phyloP scores from a whole-genome alignment of 352 stramenopile genomes.

The Phytopythium boreale region DNA sequence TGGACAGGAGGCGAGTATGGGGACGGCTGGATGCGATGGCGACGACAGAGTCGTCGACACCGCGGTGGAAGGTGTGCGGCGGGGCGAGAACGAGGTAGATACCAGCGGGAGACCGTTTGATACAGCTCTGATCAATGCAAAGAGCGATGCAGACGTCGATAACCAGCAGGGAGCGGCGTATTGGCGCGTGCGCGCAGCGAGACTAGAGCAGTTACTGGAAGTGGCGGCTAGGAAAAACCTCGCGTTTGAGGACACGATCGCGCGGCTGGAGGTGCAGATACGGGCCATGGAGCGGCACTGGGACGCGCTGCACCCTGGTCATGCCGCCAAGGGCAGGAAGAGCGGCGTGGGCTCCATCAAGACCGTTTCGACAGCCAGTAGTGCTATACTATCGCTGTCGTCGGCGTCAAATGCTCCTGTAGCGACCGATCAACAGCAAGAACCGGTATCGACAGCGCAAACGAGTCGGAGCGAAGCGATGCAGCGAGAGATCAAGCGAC shows the following conservation, averaged over 20 bases:
- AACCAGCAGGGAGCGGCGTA: slow-evolving; percentile 6
- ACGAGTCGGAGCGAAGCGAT: slow-evolving; percentile 28
- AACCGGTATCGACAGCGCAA: slow-evolving; percentile 6
- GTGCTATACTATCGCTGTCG: not conserved
- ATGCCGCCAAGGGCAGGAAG: slow-evolving; percentile 18
- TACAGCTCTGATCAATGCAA: slow-evolving; percentile 15
- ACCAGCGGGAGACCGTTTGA: not conserved
- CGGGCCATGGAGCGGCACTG: slow-evolving; percentile 32
- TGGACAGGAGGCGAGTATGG: too few relatives aligned
- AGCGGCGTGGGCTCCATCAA: slow-evolving; percentile 3
- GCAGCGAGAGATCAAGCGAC: slow-evolving; percentile 20
- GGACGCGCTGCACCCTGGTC: slow-evolving; percentile 26
- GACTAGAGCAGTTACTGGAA: slow-evolving; percentile 35
- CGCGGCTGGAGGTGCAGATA: slow-evolving; percentile 33
- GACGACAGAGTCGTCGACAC: too few relatives aligned
- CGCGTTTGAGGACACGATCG: slow-evolving; percentile 43
- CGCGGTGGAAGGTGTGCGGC: not conserved
- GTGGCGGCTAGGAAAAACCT: slow-evolving; percentile 35
- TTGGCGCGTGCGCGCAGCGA: slow-evolving; percentile 30
- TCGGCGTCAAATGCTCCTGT: not conserved
- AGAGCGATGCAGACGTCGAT: not conserved
- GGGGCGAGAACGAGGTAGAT: not conserved
- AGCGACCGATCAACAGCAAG: not conserved
- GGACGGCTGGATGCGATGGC: too few relatives aligned
- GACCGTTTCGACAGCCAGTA: not conserved